These are phyloP conservation scores for Trametes pubescens DNA, from an alignment of 1,284 basidiomycete genomes.

Conservation along the genomic window DNA sequence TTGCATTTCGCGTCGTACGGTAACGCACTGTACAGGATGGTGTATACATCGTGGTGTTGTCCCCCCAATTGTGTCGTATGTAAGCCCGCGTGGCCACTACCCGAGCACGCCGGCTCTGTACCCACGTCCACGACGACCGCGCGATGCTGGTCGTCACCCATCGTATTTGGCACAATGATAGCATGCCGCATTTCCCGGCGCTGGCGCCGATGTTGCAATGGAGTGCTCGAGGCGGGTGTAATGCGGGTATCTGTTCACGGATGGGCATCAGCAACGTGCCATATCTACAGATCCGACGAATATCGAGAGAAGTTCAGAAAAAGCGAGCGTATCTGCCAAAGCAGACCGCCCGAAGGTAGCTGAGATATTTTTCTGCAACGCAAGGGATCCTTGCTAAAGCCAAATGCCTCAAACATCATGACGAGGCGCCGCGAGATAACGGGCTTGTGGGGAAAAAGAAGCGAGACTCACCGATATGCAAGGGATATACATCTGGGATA, in stretches of 20 bases:
- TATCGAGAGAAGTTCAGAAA: constrained; percentile 41
- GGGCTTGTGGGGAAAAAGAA: not conserved
- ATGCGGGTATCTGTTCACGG: not conserved
- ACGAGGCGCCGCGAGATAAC: constrained; percentile 22
- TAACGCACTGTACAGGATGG: no score
- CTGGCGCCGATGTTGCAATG: not conserved
- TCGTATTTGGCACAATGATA: not conserved
- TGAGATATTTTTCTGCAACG: constrained; percentile 69
- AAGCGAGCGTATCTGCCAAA: constrained; percentile 50
- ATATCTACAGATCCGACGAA: not conserved
- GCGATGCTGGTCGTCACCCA: not conserved
- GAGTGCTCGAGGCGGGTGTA: not conserved
- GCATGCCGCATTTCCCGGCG: not conserved
- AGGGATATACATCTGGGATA: not conserved
- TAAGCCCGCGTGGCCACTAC: not conserved
- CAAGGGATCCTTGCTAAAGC: constrained; percentile 77
- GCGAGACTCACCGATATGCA: not conserved
- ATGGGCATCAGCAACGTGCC: not conserved
- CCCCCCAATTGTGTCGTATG: no score
- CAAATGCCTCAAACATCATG: constrained; percentile 94
- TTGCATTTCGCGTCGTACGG: no score
- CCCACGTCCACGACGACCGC: not conserved
- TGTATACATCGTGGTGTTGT: no score
- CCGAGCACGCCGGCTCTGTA: not conserved
- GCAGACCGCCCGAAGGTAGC: constrained; percentile 64